These are phyloP conservation scores for Cryphonectria radicalis DNA, from an alignment of 2,329 filamentous ascomycete genomes.

Conservation along the genomic window DNA sequence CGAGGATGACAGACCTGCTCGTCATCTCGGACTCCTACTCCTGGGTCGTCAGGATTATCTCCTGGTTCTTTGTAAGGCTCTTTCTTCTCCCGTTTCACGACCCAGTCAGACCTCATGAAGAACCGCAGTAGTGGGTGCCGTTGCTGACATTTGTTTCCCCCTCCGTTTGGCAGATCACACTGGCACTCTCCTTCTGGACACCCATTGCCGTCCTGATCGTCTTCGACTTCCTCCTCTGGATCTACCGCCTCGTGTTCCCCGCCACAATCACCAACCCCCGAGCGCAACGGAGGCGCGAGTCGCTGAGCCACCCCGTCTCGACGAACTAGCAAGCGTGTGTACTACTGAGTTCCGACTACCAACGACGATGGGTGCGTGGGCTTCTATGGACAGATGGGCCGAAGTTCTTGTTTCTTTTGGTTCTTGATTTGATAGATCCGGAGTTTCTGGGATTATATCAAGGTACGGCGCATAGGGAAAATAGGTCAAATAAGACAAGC, in stretches of 20 bases:
- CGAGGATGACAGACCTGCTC: slow-evolving; percentile 31
- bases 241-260: slow-evolving; percentile 50
- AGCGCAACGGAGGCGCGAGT: slow-evolving; percentile 30
- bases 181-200: slow-evolving; percentile 51
- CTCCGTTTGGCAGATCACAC: slow-evolving; percentile 40
- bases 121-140: background rate
- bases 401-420: background rate
- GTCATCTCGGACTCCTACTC: slow-evolving; percentile 31
- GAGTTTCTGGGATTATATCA: background rate
- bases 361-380: background rate
- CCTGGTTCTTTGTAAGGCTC: slow-evolving; percentile 36
- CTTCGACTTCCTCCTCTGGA: slow-evolving; percentile 58
- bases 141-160: background rate
- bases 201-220: slow-evolving; percentile 53
- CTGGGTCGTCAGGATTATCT: slow-evolving; percentile 33
- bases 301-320: slow-evolving; percentile 31
- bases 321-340: slow-evolving; percentile 24
- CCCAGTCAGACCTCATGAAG: slow-evolving; percentile 5
- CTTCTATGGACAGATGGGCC: background rate
- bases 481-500: background rate
- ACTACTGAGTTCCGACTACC: background rate
- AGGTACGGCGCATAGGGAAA: slow-evolving; percentile 14
- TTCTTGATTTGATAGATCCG: slow-evolving; percentile 1
- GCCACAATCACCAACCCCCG: slow-evolving; percentile 20
- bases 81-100: background rate